A percentile compares a stretch with the other conserved stretches of the same genome.
These are phyloP conservation scores for Globisporangium carolinianum DNA, from an alignment of 352 stramenopile species.

Conservation along the genomic window DNA sequence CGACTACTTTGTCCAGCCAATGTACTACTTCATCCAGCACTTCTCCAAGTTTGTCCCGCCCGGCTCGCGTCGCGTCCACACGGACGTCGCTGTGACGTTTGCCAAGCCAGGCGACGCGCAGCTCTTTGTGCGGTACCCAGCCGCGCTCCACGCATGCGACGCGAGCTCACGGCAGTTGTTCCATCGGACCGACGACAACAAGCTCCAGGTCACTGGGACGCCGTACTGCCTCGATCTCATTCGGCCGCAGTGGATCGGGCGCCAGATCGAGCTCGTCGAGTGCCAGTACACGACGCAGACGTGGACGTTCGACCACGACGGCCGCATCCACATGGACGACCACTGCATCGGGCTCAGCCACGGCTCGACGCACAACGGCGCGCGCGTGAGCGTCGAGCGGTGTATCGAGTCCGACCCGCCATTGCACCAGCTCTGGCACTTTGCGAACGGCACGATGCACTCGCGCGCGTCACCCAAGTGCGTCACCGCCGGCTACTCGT, in stretches of 20 bases:
- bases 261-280: conserved; percentile 55
- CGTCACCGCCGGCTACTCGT: conserved; percentile 72
- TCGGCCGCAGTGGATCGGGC: conserved; percentile 32
- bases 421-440: conserved; percentile 53
- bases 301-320: conserved; percentile 45
- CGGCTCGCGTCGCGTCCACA: conserved; percentile 61
- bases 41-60: conserved; percentile 84
- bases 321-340: conserved; percentile 50
- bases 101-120: conserved; percentile 50
- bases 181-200: conserved; percentile 51
- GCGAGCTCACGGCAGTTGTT: conserved; percentile 54
- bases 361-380: conserved; percentile 43
- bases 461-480: conserved; percentile 41
- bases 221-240: conserved; percentile 48
- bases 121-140: conserved; percentile 55
- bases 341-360: conserved; percentile 68
- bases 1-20: conserved; percentile 77
- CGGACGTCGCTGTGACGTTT: conserved; percentile 41
- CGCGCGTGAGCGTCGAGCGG: conserved; percentile 39
- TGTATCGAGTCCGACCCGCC: conserved; percentile 31
- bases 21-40: conserved; percentile 91
- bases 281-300: conserved; percentile 61
- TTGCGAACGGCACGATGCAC: conserved; percentile 51
- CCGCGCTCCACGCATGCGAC: conserved; percentile 55
- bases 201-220: conserved; percentile 59